phyloP scores from a whole-genome alignment of 805 yeast species.

The Ogataea corticis region DNA sequence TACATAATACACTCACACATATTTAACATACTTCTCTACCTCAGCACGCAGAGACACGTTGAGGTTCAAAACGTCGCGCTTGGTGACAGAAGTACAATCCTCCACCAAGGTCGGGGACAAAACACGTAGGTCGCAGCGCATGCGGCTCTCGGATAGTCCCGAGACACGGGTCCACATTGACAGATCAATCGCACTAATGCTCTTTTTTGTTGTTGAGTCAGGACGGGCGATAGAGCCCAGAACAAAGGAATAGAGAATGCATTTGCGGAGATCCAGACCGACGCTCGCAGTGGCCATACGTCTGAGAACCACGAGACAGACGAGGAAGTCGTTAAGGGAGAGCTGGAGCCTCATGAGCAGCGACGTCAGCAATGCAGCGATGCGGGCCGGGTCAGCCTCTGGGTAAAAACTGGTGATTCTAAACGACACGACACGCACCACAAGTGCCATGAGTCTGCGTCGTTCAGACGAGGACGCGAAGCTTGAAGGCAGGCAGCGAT shows the following conservation, averaged over 20 bases:
- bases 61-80: slow-evolving; percentile 9
- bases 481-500: background rate
- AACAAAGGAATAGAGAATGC: slow-evolving; percentile 8
- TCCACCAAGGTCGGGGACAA: slow-evolving; percentile 3
- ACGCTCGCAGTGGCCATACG: background rate
- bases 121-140: slow-evolving; percentile 7
- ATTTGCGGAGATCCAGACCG: slow-evolving; percentile 3
- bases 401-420: background rate
- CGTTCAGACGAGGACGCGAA: slow-evolving; percentile 1
- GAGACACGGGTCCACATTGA: slow-evolving; percentile 19
- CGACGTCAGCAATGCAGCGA: slow-evolving; percentile 3
- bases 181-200: slow-evolving; percentile 1
- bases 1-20: slow-evolving; percentile 9
- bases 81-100: background rate
- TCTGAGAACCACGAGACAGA: slow-evolving; percentile 8
- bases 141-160: slow-evolving; percentile 14
- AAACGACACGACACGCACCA: slow-evolving; percentile 1
- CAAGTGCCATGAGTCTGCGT: slow-evolving; percentile 5
- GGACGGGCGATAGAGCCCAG: slow-evolving; percentile 1
- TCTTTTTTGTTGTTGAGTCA: background rate
- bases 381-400: background rate
- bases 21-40: slow-evolving; percentile 22
- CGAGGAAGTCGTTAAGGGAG: slow-evolving; percentile 4
- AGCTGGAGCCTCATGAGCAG: slow-evolving; percentile 4
- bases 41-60: slow-evolving; percentile 16